These are phyloP conservation scores for Phoma herbarum DNA, from an alignment of 2,329 filamentous ascomycete genomes.

Conservation along the genomic window DNA sequence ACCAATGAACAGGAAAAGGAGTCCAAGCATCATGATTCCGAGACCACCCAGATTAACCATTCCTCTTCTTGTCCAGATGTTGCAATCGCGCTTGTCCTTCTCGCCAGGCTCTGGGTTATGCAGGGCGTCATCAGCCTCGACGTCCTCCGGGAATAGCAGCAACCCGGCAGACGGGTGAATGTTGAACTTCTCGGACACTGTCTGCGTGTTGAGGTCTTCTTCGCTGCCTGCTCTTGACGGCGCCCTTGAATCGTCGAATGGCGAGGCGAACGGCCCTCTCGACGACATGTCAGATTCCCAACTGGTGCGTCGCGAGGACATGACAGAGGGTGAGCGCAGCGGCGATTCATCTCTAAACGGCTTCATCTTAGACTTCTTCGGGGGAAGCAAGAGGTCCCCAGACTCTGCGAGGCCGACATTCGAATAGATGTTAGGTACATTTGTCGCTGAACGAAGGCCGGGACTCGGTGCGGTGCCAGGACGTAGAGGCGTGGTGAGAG, in stretches of 20 bases:
- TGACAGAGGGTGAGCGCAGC: slow-evolving; percentile 60
- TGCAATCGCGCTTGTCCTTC: slow-evolving; percentile 67
- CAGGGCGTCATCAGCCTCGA: slow-evolving; percentile 76
- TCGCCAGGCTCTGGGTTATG: slow-evolving; percentile 75
- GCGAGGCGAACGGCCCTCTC: slow-evolving; percentile 60
- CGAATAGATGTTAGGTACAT: slow-evolving; percentile 46
- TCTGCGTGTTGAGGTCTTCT: slow-evolving; percentile 74
- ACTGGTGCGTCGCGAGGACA: slow-evolving; percentile 70
- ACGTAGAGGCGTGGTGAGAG: slow-evolving; percentile 52
- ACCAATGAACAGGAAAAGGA: slow-evolving; percentile 72
- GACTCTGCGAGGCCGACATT: slow-evolving; percentile 53
- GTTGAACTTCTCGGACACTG: slow-evolving; percentile 77
- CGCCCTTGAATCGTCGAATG: slow-evolving; percentile 68
- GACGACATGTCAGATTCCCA: slow-evolving; percentile 70
- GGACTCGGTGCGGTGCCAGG: slow-evolving; percentile 49
- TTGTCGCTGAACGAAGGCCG: slow-evolving; percentile 32
- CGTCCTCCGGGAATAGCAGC: slow-evolving; percentile 74
- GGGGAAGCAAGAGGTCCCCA: slow-evolving; percentile 62
- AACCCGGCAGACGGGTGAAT: slow-evolving; percentile 73
- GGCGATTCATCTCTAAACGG: slow-evolving; percentile 62
- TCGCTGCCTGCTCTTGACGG: slow-evolving; percentile 70
- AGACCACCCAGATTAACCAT: slow-evolving; percentile 71
- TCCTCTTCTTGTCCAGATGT: slow-evolving; percentile 71
- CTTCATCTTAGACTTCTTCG: slow-evolving; percentile 57
- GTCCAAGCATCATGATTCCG: slow-evolving; percentile 65